phyloP scores from a whole-genome alignment of 2,329 filamentous ascomycete genomes.

The Aspergillus uvarum region DNA sequence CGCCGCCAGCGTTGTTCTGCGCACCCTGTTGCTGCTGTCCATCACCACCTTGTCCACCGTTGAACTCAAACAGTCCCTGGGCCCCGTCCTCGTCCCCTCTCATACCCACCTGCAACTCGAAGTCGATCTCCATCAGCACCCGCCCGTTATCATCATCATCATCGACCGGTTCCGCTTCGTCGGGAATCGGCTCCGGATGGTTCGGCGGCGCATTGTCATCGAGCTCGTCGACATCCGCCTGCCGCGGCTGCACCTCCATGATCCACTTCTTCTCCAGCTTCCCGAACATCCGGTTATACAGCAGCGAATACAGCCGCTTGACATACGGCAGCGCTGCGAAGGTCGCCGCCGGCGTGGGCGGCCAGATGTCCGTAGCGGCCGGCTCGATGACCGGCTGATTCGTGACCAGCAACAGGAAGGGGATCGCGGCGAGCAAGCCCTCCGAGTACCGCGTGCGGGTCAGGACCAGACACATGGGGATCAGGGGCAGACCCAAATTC shows the following conservation, averaged over 20 bases:
- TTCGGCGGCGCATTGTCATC: slow-evolving; percentile 37
- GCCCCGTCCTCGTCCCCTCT: slow-evolving; percentile 43
- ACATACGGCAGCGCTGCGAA: slow-evolving; percentile 67
- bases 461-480: slow-evolving; percentile 67
- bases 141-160: slow-evolving; percentile 38
- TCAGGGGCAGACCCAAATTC: slow-evolving; percentile 63
- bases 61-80: slow-evolving; percentile 29
- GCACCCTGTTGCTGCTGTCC: slow-evolving; percentile 24
- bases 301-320: slow-evolving; percentile 61
- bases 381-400: slow-evolving; percentile 46
- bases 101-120: slow-evolving; percentile 54
- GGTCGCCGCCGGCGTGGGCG: slow-evolving; percentile 64
- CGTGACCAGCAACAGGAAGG: slow-evolving; percentile 56
- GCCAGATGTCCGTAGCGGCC: slow-evolving; percentile 59
- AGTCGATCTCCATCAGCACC: slow-evolving; percentile 50
- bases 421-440: slow-evolving; percentile 61
- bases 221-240: slow-evolving; percentile 40
- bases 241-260: slow-evolving; percentile 60
- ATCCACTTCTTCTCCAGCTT: slow-evolving; percentile 61
- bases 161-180: slow-evolving; percentile 14
- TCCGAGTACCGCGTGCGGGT: slow-evolving; percentile 66
- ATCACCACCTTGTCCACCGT: slow-evolving; percentile 24
- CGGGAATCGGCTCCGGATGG: slow-evolving; percentile 32
- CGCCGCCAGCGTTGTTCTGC: slow-evolving; percentile 24
- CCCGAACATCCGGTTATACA: slow-evolving; percentile 61